Percentiles rank a stretch among this genome's conserved stretches.
Evolutionary conservation across 2,329 filamentous ascomycete genomes (phyloP).

Genomic region (Calonectria pseudoturangicola): DNA sequence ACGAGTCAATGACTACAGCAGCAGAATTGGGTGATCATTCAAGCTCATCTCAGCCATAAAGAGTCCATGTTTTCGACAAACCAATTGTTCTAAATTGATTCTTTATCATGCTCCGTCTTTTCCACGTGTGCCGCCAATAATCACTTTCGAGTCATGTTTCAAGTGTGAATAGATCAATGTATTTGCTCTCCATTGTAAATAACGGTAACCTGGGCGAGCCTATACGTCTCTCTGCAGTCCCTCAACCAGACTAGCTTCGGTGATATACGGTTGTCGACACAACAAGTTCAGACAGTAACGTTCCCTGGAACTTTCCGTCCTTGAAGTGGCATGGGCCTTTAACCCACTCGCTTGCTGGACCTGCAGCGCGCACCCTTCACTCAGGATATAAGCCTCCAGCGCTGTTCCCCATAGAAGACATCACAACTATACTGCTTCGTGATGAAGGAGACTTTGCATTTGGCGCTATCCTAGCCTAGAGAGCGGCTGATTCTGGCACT

Average conservation of each 20-base stretch:
- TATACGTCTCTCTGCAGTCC: too few species aligned
- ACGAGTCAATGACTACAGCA: too few species aligned
- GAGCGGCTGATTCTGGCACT: slow-evolving; percentile 59
- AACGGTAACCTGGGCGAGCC: too few species aligned
- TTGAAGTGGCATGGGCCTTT: background rate
- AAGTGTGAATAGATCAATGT: too few species aligned
- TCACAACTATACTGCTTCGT: slow-evolving; percentile 60
- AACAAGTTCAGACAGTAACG: background rate
- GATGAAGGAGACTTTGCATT: slow-evolving; percentile 62
- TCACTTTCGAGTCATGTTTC: too few species aligned
- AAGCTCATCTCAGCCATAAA: too few species aligned
- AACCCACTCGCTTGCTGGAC: background rate
- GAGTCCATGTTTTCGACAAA: background rate
- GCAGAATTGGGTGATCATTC: too few species aligned
- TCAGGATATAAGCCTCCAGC: slow-evolving; percentile 58
- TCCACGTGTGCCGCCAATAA: background rate
- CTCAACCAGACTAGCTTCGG: too few species aligned
- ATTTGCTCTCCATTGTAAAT: too few species aligned
- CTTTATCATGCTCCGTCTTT: too few species aligned
- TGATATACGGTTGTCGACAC: too few species aligned
- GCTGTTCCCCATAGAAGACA: slow-evolving; percentile 59
- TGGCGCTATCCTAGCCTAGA: slow-evolving; percentile 52
- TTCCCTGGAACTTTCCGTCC: background rate
- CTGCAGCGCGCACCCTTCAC: slow-evolving; percentile 49
- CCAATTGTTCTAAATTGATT: too few species aligned